phyloP scores from a whole-genome alignment of 345 rosid species.

The Eucalyptus grandis region DNA sequence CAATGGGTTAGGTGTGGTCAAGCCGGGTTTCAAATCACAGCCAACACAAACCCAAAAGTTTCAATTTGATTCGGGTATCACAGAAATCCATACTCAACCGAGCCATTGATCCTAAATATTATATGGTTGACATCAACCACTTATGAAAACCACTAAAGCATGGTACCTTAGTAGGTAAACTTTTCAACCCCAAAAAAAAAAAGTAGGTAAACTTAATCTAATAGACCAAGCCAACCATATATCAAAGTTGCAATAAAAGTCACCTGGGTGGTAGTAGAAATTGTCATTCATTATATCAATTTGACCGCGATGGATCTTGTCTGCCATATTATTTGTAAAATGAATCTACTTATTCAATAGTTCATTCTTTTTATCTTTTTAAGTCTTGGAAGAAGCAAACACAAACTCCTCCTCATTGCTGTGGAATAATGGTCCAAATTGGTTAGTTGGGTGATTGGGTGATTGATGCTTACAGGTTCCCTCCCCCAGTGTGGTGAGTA shows the following conservation, averaged over 20 bases:
- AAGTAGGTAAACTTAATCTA: background rate
- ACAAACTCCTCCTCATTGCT: background rate
- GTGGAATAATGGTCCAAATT: background rate
- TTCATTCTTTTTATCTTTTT: background rate
- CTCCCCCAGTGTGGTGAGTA: background rate
- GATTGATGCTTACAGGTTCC: background rate
- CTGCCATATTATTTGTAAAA: background rate
- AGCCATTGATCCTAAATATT: background rate
- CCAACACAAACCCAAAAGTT: background rate
- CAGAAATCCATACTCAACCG: fast-evolving
- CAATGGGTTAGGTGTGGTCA: background rate
- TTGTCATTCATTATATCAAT: background rate
- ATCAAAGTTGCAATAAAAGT: background rate
- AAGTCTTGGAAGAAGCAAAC: background rate
- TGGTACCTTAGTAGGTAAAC: background rate
- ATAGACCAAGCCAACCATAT: background rate
- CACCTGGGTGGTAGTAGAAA: background rate
- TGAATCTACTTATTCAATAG: background rate
- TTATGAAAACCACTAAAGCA: background rate
- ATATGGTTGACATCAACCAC: background rate
- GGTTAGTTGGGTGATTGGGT: background rate
- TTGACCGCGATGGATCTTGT: background rate
- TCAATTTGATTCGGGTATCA: fast-evolving
- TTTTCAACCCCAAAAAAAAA: fast-evolving
- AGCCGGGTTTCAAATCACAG: background rate